These are phyloP conservation scores for Monosporascus sp. DNA, from an alignment of 2,329 filamentous ascomycete genomes.

Conservation along the genomic window DNA sequence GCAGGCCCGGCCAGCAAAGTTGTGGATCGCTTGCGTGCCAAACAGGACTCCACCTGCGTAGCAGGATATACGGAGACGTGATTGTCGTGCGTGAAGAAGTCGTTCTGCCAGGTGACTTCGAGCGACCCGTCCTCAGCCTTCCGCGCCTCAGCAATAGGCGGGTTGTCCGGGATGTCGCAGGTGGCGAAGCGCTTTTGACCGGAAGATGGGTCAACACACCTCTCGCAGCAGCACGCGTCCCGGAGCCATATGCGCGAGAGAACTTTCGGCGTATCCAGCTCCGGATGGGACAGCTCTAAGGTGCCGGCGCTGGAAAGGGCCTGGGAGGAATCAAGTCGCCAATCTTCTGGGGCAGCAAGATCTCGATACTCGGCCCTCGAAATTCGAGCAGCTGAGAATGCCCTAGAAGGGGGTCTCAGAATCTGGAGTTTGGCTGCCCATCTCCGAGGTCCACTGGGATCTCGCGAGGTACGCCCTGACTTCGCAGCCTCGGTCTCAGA, in stretches of 20 bases:
- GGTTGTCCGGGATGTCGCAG: constrained; percentile 49
- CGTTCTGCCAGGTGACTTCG: constrained; percentile 53
- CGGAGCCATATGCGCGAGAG: constrained; percentile 35
- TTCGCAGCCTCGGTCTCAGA: not conserved
- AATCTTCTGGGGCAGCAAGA: not conserved
- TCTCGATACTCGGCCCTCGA: not conserved
- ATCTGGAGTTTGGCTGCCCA: too few species aligned
- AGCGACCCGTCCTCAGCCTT: constrained; percentile 38
- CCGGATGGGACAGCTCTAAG: not conserved
- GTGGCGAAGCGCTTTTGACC: constrained; percentile 61
- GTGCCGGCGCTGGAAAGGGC: not conserved
- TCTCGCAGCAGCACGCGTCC: constrained; percentile 52
- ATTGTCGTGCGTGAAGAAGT: constrained; percentile 29
- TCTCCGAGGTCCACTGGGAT: not conserved
- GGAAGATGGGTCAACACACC: constrained; percentile 52
- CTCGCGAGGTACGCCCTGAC: not conserved
- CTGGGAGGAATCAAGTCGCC: not conserved
- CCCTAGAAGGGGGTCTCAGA: too few species aligned
- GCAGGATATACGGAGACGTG: constrained; percentile 30
- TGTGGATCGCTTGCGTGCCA: not conserved
- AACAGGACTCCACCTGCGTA: constrained; percentile 11
- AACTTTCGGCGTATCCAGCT: not conserved
- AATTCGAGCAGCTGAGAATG: not conserved
- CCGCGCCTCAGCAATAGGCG: constrained; percentile 31
- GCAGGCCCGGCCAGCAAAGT: too few species aligned